Conservation (phyloP, 2,329 filamentous ascomycete species). For the Cylindrodendrum hubeiense region DNA sequence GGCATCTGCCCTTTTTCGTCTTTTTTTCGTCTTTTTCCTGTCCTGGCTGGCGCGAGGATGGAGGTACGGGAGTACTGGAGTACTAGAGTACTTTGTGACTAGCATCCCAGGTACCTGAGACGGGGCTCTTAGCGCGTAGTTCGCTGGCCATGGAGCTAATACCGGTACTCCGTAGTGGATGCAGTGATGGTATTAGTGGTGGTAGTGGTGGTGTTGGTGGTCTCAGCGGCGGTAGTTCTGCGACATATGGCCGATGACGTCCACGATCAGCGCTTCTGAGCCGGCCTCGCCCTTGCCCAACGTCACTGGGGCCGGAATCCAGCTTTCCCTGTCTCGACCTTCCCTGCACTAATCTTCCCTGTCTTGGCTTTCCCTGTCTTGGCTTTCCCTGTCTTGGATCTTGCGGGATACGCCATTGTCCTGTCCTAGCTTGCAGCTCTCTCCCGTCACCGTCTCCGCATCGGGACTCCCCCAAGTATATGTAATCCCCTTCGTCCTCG, state of each 20-base stretch:
- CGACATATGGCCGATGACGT: constrained; percentile 48
- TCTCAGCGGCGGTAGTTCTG: constrained; percentile 8
- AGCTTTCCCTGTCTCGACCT: constrained; percentile 9
- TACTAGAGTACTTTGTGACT: no score
- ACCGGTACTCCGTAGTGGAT: neutral
- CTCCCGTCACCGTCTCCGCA: neutral
- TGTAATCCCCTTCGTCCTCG: constrained; percentile 37
- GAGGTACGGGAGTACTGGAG: neutral
- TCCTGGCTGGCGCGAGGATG: neutral
- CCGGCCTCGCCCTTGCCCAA: constrained; percentile 44
- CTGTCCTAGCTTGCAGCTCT: neutral
- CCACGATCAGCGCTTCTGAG: constrained; percentile 43
- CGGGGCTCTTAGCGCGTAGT: no score
- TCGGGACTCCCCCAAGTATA: constrained; percentile 30
- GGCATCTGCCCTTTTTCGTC: neutral
- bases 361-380: neutral
- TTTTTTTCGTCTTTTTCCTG: neutral
- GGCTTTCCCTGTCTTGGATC: neutral
- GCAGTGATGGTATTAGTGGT: neutral
- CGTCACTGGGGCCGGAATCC: constrained; percentile 47
- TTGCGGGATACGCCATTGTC: neutral
- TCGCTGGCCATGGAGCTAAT: neutral
- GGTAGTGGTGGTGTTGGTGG: neutral
- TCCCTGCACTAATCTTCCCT: neutral
- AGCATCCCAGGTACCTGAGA: no score